phyloP scores from a whole-genome alignment of 345 rosid species.

The Syzygium jambos region DNA sequence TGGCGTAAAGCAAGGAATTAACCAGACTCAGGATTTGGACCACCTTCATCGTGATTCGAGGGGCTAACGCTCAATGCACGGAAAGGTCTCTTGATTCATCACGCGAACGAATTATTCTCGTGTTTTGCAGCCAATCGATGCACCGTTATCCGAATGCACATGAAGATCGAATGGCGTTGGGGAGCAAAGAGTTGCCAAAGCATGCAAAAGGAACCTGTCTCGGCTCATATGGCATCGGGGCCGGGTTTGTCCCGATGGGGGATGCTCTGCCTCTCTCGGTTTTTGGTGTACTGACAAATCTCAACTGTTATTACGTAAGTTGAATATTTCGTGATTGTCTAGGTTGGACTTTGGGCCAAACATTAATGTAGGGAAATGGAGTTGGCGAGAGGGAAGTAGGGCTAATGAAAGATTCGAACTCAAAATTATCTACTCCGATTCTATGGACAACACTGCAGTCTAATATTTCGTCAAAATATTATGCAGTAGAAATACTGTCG shows the following conservation, averaged over 20 bases:
- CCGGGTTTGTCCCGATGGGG: not conserved
- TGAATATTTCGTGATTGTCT: not conserved
- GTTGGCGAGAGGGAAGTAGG: too few relatives aligned
- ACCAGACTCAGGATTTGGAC: not conserved
- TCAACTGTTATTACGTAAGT: not conserved
- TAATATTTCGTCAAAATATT: not conserved
- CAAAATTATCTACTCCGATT: fast-evolving
- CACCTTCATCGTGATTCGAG: not conserved
- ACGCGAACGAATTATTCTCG: not conserved
- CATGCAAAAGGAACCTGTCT: not conserved
- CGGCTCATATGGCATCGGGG: not conserved
- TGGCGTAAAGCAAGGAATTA: not conserved
- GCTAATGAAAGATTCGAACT: fast-evolving
- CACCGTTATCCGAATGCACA: not conserved
- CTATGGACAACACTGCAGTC: fast-evolving
- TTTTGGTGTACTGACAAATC: not conserved
- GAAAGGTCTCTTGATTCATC: not conserved
- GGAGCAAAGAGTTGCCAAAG: not conserved
- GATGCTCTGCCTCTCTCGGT: not conserved
- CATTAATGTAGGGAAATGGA: not conserved
- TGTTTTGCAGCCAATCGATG: not conserved
- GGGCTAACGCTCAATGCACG: not conserved
- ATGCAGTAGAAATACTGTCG: not conserved
- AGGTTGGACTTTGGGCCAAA: not conserved
- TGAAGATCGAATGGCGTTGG: not conserved